Percentiles rank a stretch among this genome's conserved stretches.
These are phyloP conservation scores for Senna siamea DNA, from an alignment of 306 rosid species.

Conservation along the genomic window DNA sequence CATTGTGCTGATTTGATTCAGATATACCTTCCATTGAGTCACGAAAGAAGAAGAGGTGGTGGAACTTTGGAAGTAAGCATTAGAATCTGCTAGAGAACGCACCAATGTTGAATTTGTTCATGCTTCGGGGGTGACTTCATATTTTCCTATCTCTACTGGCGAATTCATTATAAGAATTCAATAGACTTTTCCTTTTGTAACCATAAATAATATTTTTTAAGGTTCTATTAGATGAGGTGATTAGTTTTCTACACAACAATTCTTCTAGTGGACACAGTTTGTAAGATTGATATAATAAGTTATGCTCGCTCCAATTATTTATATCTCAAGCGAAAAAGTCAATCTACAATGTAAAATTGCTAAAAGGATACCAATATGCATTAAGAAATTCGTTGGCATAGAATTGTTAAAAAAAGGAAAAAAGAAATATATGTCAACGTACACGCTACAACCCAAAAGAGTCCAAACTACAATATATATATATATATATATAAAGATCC, in stretches of 20 bases:
- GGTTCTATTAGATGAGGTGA: neutral
- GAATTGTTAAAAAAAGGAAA: too few species aligned
- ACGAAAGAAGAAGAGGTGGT: conserved; percentile 73
- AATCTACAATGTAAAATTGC: neutral
- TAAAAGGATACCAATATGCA: neutral
- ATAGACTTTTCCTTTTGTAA: conserved; percentile 28
- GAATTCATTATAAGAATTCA: conserved; percentile 20
- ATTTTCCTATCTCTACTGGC: neutral
- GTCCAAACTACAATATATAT: conserved; percentile 11
- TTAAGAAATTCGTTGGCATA: neutral
- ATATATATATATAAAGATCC: conserved; percentile 11
- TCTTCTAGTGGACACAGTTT: neutral
- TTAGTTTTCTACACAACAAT: neutral
- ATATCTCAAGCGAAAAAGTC: neutral
- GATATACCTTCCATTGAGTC: conserved; percentile 57
- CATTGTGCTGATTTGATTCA: conserved; percentile 40
- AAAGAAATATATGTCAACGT: neutral
- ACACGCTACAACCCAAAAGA: neutral
- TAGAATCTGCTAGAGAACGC: conserved; percentile 32
- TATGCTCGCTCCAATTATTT: neutral
- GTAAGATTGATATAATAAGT: neutral
- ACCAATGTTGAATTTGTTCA: conserved; percentile 32
- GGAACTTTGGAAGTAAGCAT: conserved; percentile 68
- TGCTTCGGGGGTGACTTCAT: conserved; percentile 23
- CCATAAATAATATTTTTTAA: conserved; percentile 6